Evolutionary conservation across 805 yeast species (phyloP).

Genomic region (Wickerhamiella spandovensis): DNA sequence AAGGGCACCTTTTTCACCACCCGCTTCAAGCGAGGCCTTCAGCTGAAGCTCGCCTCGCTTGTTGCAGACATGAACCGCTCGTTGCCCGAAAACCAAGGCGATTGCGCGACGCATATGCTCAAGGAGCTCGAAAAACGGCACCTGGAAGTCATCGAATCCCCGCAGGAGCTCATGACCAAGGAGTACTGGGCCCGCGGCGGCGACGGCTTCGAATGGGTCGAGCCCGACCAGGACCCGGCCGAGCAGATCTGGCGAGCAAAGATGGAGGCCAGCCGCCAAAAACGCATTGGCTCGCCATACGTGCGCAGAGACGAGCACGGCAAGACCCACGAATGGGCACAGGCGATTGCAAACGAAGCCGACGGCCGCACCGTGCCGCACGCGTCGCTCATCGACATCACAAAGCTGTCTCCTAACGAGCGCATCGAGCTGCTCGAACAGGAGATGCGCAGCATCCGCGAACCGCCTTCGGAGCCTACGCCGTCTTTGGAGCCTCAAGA

Average conservation of each 20-base stretch:
- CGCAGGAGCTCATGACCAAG: slow-evolving; percentile 53
- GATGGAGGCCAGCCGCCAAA: slow-evolving; percentile 18
- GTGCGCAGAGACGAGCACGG: slow-evolving; percentile 15
- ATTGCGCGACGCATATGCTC: slow-evolving; percentile 22
- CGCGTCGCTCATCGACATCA: slow-evolving; percentile 23
- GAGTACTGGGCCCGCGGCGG: slow-evolving; percentile 85
- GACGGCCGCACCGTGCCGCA: slow-evolving; percentile 19
- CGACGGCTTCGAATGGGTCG: slow-evolving; percentile 78
- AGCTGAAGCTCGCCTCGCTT: slow-evolving; percentile 50
- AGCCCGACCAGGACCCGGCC: slow-evolving; percentile 85
- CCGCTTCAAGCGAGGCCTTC: slow-evolving; percentile 55
- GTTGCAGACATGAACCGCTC: slow-evolving; percentile 51
- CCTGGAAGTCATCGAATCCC: slow-evolving; percentile 34
- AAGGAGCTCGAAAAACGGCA: slow-evolving; percentile 23
- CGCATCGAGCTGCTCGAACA: slow-evolving; percentile 5
- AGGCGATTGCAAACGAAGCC: slow-evolving; percentile 14
- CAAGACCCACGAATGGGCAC: slow-evolving; percentile 18
- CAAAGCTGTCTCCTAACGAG: slow-evolving; percentile 9
- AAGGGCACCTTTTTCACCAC: slow-evolving; percentile 50
- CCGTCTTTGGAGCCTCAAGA: neutral
- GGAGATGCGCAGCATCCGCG: slow-evolving; percentile 1
- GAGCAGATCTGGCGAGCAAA: slow-evolving; percentile 29
- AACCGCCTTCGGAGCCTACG: neutral
- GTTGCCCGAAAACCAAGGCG: slow-evolving; percentile 30
- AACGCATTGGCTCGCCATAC: slow-evolving; percentile 15